Evolutionary conservation across 2,329 filamentous ascomycete species (phyloP), one percentile per base, ranked within the genome.

Genomic region (Exophiala lecanii-corni): DNA sequence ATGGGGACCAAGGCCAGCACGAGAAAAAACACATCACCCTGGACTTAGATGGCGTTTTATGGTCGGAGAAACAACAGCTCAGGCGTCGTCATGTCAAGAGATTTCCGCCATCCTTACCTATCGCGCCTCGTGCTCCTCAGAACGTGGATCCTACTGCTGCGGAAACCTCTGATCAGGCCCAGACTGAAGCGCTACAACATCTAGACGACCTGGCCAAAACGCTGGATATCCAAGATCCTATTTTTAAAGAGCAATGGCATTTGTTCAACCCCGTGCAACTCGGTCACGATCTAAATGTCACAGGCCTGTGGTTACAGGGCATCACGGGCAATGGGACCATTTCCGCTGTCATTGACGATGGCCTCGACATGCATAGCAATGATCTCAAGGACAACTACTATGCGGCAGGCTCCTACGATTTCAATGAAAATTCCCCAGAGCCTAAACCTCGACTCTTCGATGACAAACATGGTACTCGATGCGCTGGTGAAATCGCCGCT

Each of bases 201-300:
- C 81, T 84, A 54, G 64, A 75, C 36, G 65, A 74, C 4, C 69
- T 94, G 35, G 81, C 81, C 54, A 65, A 73, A 38, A 69, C 73
- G 2, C 72, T 98, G n/a, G 72, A 73, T 10, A 97, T 98, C 52
- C 65, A 71, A 21, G 92, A 98, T 59, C 92, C 92, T 13, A 94
- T 94, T 39, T 98, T 97, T 66, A 73, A 77, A 31, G 84, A 94
- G 43, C 92, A 98, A 66, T 98, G 92, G 92, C 92, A 98, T 73
- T 71, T 98, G 35, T 82, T 85, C 70, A 98, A 98, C 62, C 74
- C 84, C 0, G 62, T 84, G 4, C 81, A 94, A 56, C 62, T 80
- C 1, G 91, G 89, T 4, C 86, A 97, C 65, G 92, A 98, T 62
- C 78, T 98, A 59, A 98, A 98, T 58, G 89, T 97, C n/a, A 94